These are phyloP conservation scores for Pythium oligandrum DNA, from an alignment of 352 stramenopile species.

Conservation along the genomic window DNA sequence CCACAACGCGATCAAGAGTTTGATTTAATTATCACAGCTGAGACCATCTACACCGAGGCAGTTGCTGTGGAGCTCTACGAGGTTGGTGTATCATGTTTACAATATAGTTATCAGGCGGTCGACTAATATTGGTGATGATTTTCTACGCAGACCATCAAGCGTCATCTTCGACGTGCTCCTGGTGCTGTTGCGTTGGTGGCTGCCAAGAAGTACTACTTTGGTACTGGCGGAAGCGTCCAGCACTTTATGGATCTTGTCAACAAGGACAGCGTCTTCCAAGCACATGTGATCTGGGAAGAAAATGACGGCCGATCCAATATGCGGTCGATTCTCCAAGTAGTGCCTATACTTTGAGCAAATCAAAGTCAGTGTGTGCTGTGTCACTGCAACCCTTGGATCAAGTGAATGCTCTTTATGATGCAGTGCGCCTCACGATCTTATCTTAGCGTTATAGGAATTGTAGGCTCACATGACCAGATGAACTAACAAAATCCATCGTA, in stretches of 20 bases:
- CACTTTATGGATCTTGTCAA: slow-evolving; percentile 67
- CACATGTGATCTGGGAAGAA: slow-evolving; percentile 66
- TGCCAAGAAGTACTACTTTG: slow-evolving; percentile 88
- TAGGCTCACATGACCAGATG: no score
- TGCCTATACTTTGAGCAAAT: slow-evolving; percentile 5
- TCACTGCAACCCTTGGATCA: no score
- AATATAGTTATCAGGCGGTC: no score
- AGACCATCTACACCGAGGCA: slow-evolving; percentile 83
- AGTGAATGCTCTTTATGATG: no score
- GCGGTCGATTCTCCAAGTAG: slow-evolving; percentile 70
- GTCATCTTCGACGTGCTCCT: slow-evolving; percentile 41
- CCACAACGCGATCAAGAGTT: slow-evolving; percentile 36
- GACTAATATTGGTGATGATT: slow-evolving; percentile 1
- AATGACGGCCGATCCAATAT: slow-evolving; percentile 74
- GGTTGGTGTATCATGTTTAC: slow-evolving; percentile 20
- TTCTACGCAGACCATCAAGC: slow-evolving; percentile 58
- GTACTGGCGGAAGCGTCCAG: slow-evolving; percentile 82
- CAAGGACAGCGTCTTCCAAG: slow-evolving; percentile 38
- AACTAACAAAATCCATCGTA: no score
- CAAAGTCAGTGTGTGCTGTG: no score
- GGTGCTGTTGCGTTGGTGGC: slow-evolving; percentile 58
- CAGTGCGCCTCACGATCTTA: no score
- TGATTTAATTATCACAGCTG: slow-evolving; percentile 77
- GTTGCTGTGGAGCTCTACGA: slow-evolving; percentile 67
- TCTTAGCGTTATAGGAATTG: no score